Evolutionary conservation across 805 yeast genomes (phyloP).

Genomic region (Metschnikowia borealis): DNA sequence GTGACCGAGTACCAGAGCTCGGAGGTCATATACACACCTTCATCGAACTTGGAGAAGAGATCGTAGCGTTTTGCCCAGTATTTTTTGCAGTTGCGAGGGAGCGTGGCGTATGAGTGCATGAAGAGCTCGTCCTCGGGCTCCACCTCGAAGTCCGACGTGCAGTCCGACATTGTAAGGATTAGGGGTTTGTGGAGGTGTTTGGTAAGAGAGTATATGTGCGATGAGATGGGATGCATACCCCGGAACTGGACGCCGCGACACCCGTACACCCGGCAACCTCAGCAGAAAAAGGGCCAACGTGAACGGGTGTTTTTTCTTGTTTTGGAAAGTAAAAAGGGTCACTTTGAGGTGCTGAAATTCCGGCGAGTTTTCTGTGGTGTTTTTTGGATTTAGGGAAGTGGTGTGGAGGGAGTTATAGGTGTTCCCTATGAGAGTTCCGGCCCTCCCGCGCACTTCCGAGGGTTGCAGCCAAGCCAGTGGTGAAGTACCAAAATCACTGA

Average conservation of each 20-base stretch:
- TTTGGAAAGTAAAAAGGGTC: background rate
- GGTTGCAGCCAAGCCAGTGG: no score
- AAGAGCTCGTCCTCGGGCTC: constrained; percentile 26
- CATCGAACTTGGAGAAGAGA: constrained; percentile 60
- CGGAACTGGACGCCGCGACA: background rate
- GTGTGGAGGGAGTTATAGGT: no score
- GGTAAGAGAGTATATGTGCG: background rate
- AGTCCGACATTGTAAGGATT: no score
- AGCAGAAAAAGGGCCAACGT: background rate
- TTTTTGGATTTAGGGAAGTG: no score
- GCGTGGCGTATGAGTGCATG: constrained; percentile 35
- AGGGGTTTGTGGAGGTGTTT: no score
- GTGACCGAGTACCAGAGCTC: constrained; percentile 89
- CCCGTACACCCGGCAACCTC: background rate
- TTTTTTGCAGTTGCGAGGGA: constrained; percentile 42
- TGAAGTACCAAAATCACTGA: no score
- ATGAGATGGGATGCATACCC: background rate
- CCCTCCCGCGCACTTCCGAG: no score
- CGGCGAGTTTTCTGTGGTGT: background rate
- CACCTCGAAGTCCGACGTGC: constrained; percentile 11
- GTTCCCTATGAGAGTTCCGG: no score
- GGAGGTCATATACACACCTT: constrained; percentile 62
- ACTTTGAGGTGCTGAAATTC: background rate
- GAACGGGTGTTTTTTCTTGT: background rate
- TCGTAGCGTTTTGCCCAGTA: constrained; percentile 61